A percentile compares a stretch with the other conserved stretches of the same genome.
Evolutionary conservation across 768 basidiomycete species (phyloP).

Genomic region (Russula brevipes): DNA sequence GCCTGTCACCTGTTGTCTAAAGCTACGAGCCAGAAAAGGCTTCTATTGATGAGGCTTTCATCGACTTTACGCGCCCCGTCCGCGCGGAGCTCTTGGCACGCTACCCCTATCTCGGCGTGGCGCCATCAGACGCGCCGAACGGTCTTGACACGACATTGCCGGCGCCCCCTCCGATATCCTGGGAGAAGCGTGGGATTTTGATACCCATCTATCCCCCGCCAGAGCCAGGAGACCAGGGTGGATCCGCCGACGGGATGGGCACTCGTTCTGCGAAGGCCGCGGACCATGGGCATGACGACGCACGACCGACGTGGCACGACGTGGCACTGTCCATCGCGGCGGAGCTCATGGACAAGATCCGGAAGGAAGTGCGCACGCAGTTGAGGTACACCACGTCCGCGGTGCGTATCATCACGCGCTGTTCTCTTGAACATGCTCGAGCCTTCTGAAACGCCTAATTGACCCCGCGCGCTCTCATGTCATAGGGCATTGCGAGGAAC

Average conservation of each 20-base stretch:
- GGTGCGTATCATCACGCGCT: slow-evolving; percentile 41
- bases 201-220: slow-evolving; percentile 47
- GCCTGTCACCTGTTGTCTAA: neutral
- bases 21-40: slow-evolving; percentile 68
- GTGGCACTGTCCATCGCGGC: slow-evolving; percentile 85
- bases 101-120: slow-evolving; percentile 69
- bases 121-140: slow-evolving; percentile 61
- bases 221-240: slow-evolving; percentile 12
- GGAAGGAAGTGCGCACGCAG: slow-evolving; percentile 58
- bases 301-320: slow-evolving; percentile 76
- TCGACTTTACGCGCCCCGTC: slow-evolving; percentile 84
- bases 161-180: slow-evolving; percentile 57
- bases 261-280: neutral
- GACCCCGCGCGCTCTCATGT: neutral
- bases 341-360: slow-evolving; percentile 73
- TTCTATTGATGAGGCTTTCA: slow-evolving; percentile 95
- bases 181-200: slow-evolving; percentile 56
- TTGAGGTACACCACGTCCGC: slow-evolving; percentile 94
- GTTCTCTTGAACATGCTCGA: neutral
- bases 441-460: neutral
- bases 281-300: slow-evolving; percentile 30
- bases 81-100: slow-evolving; percentile 65
- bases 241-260: neutral
- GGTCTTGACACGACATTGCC: slow-evolving; percentile 78
- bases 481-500: slow-evolving; percentile 82